Evolutionary conservation across 1,284 basidiomycete genomes (phyloP), one percentile per base, ranked within the genome.

Genomic region (Rhodotorula sp.): DNA sequence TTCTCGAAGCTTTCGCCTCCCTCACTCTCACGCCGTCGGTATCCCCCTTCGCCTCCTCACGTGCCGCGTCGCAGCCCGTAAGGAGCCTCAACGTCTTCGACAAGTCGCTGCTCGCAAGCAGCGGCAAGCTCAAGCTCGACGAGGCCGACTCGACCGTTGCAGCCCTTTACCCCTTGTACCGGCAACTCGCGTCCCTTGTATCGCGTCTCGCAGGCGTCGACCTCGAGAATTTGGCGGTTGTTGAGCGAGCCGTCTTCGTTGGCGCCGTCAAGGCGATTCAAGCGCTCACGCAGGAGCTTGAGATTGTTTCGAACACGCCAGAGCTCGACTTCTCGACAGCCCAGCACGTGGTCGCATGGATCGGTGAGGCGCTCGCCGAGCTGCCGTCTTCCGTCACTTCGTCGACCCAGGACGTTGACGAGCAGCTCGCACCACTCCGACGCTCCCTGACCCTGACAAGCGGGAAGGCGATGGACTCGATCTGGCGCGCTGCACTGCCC

Each of bases 311-410:
- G 46, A 70, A 71, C 34, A 54, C 59, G 2, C 59, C 73, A 13
- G 74, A 76, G 1, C 80, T 82, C 71, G 81, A 83, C 70, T 83
- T 81, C 71, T 83, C 83, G 15, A 79, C 82, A 1, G 77, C 82
- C 16, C 81, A 80, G 67, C 78, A 83, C 28, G 76, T 84, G 9
- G 79, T 80, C 9, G 65, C 71, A 0, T 80, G 80, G 80, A 73
- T 82, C 30, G 61, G 71, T 4, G 77, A 79, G 15, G 77, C 77
- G 5, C 63, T 81, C 2, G 59, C 71, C 18, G 59, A 72, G 1
- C 71, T 79, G 3, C 69, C 76, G 7, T 52, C 58, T 1, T 20
- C 63, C 9, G 51, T 71, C 18, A 46, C 47, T 4, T 13, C 68
- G 0, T 50, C 77, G 20, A 57, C 72, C 10, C 47, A 50, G 3